These are phyloP conservation scores for Tephrocybe rancida DNA, from an alignment of 768 basidiomycete species.

Conservation along the genomic window DNA sequence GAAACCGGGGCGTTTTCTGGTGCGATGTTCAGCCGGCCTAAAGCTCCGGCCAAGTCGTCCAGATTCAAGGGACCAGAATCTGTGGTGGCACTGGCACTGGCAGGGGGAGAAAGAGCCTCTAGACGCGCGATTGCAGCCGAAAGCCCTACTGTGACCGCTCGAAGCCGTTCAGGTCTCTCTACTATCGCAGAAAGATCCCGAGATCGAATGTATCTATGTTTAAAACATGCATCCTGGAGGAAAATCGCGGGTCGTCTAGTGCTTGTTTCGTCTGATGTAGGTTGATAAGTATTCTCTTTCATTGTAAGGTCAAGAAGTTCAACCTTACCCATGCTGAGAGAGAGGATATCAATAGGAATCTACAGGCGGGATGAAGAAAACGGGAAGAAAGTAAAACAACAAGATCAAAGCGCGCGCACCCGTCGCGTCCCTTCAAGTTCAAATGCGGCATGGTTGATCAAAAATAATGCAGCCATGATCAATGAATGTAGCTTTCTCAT, in stretches of 20 bases:
- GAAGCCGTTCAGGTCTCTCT: constrained; percentile 89
- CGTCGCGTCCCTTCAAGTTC: too few relatives aligned
- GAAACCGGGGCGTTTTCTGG: constrained; percentile 31
- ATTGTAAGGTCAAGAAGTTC: too few relatives aligned
- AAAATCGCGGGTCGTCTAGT: constrained; percentile 34
- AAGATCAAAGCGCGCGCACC: too few relatives aligned
- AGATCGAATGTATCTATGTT: constrained; percentile 79
- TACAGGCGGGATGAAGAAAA: too few relatives aligned
- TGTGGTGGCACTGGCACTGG: not conserved
- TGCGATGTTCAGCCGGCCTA: constrained; percentile 45
- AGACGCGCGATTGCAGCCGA: constrained; percentile 78
- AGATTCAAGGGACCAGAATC: constrained; percentile 13
- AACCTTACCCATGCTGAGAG: too few relatives aligned
- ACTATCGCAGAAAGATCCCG: constrained; percentile 75
- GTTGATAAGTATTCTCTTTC: too few relatives aligned
- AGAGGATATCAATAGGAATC: too few relatives aligned
- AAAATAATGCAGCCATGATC: too few relatives aligned
- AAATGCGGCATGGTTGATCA: too few relatives aligned
- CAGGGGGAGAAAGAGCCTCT: constrained; percentile 37
- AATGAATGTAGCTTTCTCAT: too few relatives aligned
- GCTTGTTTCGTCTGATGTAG: not conserved
- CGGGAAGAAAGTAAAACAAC: too few relatives aligned
- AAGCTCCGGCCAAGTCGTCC: constrained; percentile 48
- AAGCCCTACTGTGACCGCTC: constrained; percentile 82
- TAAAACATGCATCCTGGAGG: constrained; percentile 73